Evolutionary conservation across 2,329 filamentous ascomycete species (phyloP).

Genomic region (Fusarium pseudoanthophilum): DNA sequence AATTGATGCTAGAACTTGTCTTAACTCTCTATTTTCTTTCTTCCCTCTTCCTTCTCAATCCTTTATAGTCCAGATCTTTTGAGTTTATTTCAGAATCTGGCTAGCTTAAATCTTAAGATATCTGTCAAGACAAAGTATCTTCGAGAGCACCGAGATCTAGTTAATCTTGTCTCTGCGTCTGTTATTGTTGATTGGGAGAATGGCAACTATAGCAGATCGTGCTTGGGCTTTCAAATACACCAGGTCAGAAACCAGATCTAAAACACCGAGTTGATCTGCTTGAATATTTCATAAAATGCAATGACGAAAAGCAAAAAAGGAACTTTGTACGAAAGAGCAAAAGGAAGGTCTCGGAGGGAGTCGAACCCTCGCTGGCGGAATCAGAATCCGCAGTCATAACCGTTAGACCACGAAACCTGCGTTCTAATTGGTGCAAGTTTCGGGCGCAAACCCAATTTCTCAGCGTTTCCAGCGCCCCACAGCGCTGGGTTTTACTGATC

Average conservation of each 20-base stretch:
- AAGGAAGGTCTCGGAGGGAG: neutral
- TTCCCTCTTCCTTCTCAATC: neutral
- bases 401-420: neutral
- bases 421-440: neutral
- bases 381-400: slow-evolving; percentile 4
- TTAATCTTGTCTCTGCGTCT: fast-evolving
- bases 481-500: neutral
- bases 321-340: fast-evolving
- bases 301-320: fast-evolving
- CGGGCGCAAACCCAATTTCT: fast-evolving
- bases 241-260: fast-evolving
- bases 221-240: no score
- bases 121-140: fast-evolving
- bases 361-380: slow-evolving; percentile 4
- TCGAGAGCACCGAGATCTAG: fast-evolving
- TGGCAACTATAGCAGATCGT: neutral
- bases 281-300: fast-evolving
- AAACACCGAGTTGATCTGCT: fast-evolving
- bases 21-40: neutral
- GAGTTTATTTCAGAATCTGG: no score
- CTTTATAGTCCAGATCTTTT: neutral
- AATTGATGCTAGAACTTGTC: fast-evolving
- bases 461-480: fast-evolving
- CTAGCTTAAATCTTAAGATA: neutral
- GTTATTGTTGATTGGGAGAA: neutral